A percentile compares a stretch with the other conserved stretches of the same genome.
phyloP scores from a whole-genome alignment of 106 monocot species.

The Triglochin maritima region DNA sequence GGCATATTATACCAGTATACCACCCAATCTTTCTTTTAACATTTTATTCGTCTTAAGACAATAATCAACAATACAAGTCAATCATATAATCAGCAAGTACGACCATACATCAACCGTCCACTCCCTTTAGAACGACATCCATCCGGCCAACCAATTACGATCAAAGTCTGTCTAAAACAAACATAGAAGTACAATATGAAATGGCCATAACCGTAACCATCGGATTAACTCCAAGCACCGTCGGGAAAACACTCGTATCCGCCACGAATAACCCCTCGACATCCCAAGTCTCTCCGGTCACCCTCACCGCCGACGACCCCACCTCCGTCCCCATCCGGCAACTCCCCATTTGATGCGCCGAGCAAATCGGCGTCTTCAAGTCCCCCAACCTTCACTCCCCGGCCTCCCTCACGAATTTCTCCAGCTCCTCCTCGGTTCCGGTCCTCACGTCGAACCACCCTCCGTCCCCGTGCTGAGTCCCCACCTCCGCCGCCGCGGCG shows the following conservation, averaged over 20 bases:
- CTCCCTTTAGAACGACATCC: too few species aligned
- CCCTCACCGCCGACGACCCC: constrained; percentile 9
- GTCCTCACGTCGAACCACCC: constrained; percentile 9
- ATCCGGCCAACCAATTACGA: too few species aligned
- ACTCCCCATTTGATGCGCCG: constrained; percentile 30
- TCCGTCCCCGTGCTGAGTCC: constrained; percentile 18
- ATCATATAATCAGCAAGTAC: too few species aligned
- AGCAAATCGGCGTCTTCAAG: constrained; percentile 12
- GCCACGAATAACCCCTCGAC: constrained; percentile 21
- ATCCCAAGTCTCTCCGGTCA: constrained; percentile 23
- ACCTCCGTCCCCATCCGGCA: constrained; percentile 16
- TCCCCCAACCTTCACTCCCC: constrained; percentile 9
- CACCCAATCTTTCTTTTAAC: too few species aligned
- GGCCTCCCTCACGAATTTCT: constrained; percentile 5
- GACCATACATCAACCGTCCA: too few species aligned
- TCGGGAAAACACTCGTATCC: constrained; percentile 22
- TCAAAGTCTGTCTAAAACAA: background rate
- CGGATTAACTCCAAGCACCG: constrained; percentile 20
- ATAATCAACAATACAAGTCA: too few species aligned
- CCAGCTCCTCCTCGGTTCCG: constrained; percentile 8
- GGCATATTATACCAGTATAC: too few species aligned
- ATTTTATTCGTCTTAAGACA: too few species aligned
- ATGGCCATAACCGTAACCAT: constrained; percentile 26
- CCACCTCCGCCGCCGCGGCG: constrained; percentile 20
- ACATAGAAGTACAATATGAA: constrained; percentile 15